Percentiles rank a stretch among this genome's conserved stretches.
These are phyloP conservation scores for Pterulicium gracile DNA, from an alignment of 1,284 basidiomycete genomes.

Conservation along the genomic window DNA sequence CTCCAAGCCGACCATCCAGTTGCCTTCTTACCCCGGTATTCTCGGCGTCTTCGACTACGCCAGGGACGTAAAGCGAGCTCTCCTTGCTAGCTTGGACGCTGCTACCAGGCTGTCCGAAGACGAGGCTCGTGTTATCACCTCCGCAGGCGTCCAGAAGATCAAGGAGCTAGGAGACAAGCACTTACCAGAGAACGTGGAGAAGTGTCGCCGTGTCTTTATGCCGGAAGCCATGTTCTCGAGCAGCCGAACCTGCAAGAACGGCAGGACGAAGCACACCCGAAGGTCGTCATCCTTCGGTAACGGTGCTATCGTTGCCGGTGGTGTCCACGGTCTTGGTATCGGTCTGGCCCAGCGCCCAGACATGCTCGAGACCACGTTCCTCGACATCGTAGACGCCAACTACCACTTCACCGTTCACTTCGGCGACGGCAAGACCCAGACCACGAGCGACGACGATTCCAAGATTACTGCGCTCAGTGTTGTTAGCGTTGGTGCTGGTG, in stretches of 20 bases:
- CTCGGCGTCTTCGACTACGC: conserved; percentile 87
- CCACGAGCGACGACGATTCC: conserved; percentile 37
- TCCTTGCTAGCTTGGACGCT: conserved; percentile 77
- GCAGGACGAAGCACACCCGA: conserved; percentile 34
- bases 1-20: conserved; percentile 31
- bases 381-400: conserved; percentile 85
- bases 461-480: conserved; percentile 62
- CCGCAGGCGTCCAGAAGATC: conserved; percentile 61
- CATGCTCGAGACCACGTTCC: conserved; percentile 60
- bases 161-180: conserved; percentile 66
- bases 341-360: conserved; percentile 62
- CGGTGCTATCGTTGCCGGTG: conserved; percentile 60
- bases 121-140: conserved; percentile 68
- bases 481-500: conserved; percentile 73
- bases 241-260: conserved; percentile 27
- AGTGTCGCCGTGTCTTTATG: conserved; percentile 79
- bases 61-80: conserved; percentile 66
- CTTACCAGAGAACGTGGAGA: conserved; percentile 76
- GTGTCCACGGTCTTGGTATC: conserved; percentile 62
- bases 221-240: conserved; percentile 92
- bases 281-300: conserved; percentile 29
- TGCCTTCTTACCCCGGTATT: conserved; percentile 87
- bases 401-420: conserved; percentile 68
- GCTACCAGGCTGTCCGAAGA: conserved; percentile 80
- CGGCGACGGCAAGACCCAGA: conserved; percentile 28